phyloP scores from a whole-genome alignment of 352 stramenopile species.

The Discostella stelligera region DNA sequence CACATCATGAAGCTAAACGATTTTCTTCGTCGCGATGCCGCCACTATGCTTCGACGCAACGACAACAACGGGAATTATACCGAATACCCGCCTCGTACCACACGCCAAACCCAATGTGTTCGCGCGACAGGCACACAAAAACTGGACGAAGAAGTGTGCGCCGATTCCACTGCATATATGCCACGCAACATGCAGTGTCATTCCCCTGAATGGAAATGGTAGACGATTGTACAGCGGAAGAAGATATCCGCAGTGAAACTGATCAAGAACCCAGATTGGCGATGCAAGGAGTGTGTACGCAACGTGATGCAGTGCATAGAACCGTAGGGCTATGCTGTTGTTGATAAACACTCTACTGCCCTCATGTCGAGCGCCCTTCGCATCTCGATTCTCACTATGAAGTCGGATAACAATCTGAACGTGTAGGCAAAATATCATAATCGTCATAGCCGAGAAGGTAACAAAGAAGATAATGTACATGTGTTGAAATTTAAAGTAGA shows the following conservation, averaged over 20 bases:
- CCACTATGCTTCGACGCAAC: not conserved
- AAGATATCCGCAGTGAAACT: conserved; percentile 12
- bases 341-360: not conserved
- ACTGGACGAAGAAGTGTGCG: conserved; percentile 12
- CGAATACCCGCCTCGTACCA: conserved; percentile 3
- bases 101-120: not conserved
- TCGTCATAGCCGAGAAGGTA: conserved; percentile 6
- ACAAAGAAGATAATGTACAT: conserved; percentile 40
- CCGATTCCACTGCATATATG: conserved; percentile 36
- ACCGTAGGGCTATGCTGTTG: conserved; percentile 4
- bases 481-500: conserved; percentile 48
- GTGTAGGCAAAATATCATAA: conserved; percentile 18
- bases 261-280: conserved; percentile 35
- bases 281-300: conserved; percentile 23
- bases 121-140: conserved; percentile 14
- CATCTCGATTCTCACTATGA: not conserved
- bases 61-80: conserved; percentile 5
- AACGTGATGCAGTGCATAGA: conserved; percentile 19
- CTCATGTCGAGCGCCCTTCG: not conserved
- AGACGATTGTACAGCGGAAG: conserved; percentile 15
- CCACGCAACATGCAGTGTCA: conserved; percentile 43
- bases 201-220: conserved; percentile 16
- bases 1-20: not conserved
- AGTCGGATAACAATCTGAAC: conserved; percentile 6
- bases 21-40: not conserved